Base-by-base conservation (phyloP, 163 green algal species). In the Coccomyxa subellipsoidea region DNA sequence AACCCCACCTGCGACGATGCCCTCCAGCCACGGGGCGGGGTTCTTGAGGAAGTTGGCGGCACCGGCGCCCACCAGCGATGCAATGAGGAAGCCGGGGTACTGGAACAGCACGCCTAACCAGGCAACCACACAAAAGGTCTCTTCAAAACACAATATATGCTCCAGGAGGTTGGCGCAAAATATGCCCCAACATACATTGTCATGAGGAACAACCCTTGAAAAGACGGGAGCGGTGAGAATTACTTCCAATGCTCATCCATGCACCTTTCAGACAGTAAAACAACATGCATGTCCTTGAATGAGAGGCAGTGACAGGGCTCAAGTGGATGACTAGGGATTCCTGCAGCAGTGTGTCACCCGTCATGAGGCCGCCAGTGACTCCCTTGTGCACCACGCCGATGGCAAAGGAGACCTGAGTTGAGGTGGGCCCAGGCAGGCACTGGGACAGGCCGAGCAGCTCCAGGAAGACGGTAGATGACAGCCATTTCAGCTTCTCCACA, bases 351-450 rank as follows among this genome's bases (percentile, higher is more conserved):
- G 31, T 25, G n/a, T 76, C 69, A 39, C 95, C 95, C 7, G 90
- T 93, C 38, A 98, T 78, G 39, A 98, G 88, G 39, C 95, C 95
- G 32, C 95, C 95, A 79, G 86, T 78, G 0, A 93, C 85, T 21
- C 95, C 95, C 80, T 94, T 94, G 84, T 98, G 95, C 32, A 95
- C 86, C 29, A 95, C 92, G 53, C 95, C 95, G 21, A 98, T 89
- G 2, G 94, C 93, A 83, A 98, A 98, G 34, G 92, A 95, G 70
- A 98, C 90, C 86, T 98, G 78, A 7, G 95, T 98, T 75, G 88
- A 95, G 32, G 94, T 95, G 53, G 95, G 96, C 0, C 96, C 96
- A 0, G 95, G 95, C 82, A 98, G 87, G 87, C 91, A 97, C 83
- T 96, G 90, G 0, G 90, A 91, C 77, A 99, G 87, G 40, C 93